Evolutionary conservation across 768 basidiomycete species (phyloP), one percentile per base, ranked within the genome.

Genomic region (Lactarius quietus): DNA sequence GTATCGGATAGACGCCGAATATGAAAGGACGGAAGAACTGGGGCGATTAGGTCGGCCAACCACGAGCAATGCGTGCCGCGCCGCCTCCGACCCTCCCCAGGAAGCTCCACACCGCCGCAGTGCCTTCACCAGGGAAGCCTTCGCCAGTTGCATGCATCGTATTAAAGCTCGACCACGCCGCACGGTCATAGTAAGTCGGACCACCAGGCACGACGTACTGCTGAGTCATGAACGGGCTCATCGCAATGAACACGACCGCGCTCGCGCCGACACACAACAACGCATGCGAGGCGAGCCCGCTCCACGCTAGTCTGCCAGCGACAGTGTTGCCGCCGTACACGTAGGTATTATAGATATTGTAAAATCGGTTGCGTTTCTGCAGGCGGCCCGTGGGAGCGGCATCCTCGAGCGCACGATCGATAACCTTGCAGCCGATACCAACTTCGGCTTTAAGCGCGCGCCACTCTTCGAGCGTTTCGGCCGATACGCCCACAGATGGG

Each of bases 321-420:
- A 76, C 78, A 60, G 80, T 78, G 68, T 82, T 77, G 58, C 75
- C 75, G 23, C 81, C 79, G 64, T 82, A 81, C 41, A 83, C 79
- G 64, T 83, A 83, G 29, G 90, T 92, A 75, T 93, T 93, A 75
- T 93, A 92, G 72, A 93, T 90, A 75, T 92, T 93, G 78, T 90
- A 93, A 74, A 93, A 92, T 57, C 86, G 81, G 57, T 80, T 81
- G 55, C 79, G 77, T 61, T 71, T 74, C 60, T 69, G 70, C 26
- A 69, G 70, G 35, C 70, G 71, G 45, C 69, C 62, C 36, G 56
- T 64, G 56, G 64, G 73, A 10, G 48, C 72, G 65, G 63, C 61
- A 20, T 29, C 77, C 51, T 78, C 83, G 62, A 93, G 78, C 59
- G 88, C 76, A 74, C 87, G 84, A 73, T 93, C 91, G 70, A 93